Conservation (phyloP, 192 early-diverging fungal genomes). For the Diversispora epigaea region DNA sequence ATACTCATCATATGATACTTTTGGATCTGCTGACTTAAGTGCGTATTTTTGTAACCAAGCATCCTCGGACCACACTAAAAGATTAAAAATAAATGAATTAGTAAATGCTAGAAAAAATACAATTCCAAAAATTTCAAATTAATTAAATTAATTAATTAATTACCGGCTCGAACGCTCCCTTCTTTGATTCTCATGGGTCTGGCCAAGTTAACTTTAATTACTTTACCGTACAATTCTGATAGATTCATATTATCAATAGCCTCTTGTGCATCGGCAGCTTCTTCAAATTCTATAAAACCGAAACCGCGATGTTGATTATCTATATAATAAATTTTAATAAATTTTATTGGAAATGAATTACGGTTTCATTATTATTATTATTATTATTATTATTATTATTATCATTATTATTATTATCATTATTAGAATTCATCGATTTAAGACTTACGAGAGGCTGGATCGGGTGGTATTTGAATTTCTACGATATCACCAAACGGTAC, state of each 20-base stretch:
- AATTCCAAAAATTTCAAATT: no score
- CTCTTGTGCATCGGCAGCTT: constrained; percentile 73
- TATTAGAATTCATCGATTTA: background rate
- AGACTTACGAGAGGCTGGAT: constrained; percentile 69
- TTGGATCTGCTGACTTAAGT: constrained; percentile 26
- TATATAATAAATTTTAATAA: constrained; percentile 29
- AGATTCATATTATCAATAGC: constrained; percentile 96
- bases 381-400: background rate
- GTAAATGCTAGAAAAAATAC: background rate
- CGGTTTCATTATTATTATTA: background rate
- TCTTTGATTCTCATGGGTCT: constrained; percentile 57
- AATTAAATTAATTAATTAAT: background rate
- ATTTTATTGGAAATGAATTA: no score
- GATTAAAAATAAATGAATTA: background rate
- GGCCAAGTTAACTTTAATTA: constrained; percentile 86
- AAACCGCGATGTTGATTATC: constrained; percentile 85
- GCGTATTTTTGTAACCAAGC: constrained; percentile 46
- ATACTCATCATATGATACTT: constrained; percentile 9
- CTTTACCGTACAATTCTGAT: constrained; percentile 84
- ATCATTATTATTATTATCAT: background rate
- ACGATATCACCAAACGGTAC: constrained; percentile 96
- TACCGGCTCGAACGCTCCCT: constrained; percentile 45
- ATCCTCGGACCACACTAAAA: constrained; percentile 49
- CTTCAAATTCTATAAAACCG: constrained; percentile 94
- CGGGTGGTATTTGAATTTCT: constrained; percentile 80